Evolutionary conservation across 768 basidiomycete genomes (phyloP).

Genomic region (Russula sp.): DNA sequence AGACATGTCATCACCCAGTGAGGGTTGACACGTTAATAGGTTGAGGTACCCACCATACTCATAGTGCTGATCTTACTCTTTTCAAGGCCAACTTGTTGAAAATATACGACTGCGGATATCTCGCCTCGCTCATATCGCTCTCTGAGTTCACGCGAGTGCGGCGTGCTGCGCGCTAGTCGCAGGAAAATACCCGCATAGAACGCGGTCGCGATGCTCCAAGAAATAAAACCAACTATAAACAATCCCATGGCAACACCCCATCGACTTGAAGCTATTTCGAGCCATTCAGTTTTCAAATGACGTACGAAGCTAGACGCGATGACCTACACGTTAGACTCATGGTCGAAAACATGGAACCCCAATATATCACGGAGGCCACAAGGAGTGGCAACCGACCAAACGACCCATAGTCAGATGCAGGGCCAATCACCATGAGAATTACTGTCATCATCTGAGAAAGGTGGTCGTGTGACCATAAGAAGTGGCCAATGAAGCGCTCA

Average conservation of each 20-base stretch:
- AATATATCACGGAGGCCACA: conserved; percentile 62
- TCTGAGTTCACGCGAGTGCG: conserved; percentile 47
- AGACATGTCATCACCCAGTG: not conserved
- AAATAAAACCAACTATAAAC: conserved; percentile 72
- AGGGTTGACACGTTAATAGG: conserved; percentile 11
- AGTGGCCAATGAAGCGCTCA: no score
- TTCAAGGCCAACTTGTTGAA: conserved; percentile 67
- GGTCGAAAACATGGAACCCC: conserved; percentile 73
- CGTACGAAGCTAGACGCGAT: not conserved
- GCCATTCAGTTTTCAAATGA: not conserved
- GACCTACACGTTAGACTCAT: conserved; percentile 62
- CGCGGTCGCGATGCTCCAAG: conserved; percentile 72
- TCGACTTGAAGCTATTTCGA: conserved; percentile 44
- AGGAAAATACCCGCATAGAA: conserved; percentile 78
- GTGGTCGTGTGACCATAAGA: not conserved
- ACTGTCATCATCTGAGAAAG: conserved; percentile 57
- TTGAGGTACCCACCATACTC: conserved; percentile 46
- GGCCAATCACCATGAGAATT: conserved; percentile 69
- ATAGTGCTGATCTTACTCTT: conserved; percentile 84
- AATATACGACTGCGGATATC: conserved; percentile 54
- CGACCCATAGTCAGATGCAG: conserved; percentile 63
- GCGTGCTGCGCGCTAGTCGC: conserved; percentile 71
- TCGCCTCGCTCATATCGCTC: conserved; percentile 53
- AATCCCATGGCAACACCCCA: conserved; percentile 73
- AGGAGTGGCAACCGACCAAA: conserved; percentile 79